Conservation (phyloP, 139 green algal genomes). For the Zygnema cylindricum region DNA sequence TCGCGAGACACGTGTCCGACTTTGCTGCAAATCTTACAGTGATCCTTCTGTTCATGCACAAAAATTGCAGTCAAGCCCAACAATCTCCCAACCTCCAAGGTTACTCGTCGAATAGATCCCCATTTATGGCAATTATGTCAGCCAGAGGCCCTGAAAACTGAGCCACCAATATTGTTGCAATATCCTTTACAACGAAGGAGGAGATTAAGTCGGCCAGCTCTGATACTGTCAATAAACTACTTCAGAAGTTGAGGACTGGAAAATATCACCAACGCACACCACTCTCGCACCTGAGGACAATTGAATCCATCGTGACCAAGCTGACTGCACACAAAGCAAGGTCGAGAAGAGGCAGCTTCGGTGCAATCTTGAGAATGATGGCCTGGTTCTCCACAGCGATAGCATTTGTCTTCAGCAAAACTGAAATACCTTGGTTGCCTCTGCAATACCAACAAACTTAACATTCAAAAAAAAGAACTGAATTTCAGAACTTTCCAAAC, state of each 20-base stretch:
- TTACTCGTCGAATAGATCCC: no score
- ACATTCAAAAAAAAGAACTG: not conserved
- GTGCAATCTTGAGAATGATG: conserved; percentile 26
- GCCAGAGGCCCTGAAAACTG: no score
- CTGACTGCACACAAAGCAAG: conserved; percentile 47
- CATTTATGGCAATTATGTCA: no score
- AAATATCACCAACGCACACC: no score
- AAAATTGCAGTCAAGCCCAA: no score
- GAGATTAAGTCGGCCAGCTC: no score
- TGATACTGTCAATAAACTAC: no score
- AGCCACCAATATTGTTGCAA: no score
- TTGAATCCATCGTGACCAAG: conserved; percentile 32
- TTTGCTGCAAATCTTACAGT: conserved; percentile 12
- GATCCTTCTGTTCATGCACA: conserved; percentile 21
- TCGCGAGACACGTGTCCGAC: not conserved
- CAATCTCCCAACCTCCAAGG: no score
- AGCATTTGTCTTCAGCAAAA: not conserved
- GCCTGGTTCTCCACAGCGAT: conserved; percentile 33
- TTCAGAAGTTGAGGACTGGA: no score
- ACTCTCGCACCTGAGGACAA: conserved; percentile 38
- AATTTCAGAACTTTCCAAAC: no score
- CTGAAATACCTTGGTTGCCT: conserved; percentile 46
- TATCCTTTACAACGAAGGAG: no score
- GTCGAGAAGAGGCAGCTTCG: not conserved
- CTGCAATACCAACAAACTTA: not conserved